Evolutionary conservation across 371 early-diverging fungal genomes (phyloP).

Genomic region (Mucor circinelloides): DNA sequence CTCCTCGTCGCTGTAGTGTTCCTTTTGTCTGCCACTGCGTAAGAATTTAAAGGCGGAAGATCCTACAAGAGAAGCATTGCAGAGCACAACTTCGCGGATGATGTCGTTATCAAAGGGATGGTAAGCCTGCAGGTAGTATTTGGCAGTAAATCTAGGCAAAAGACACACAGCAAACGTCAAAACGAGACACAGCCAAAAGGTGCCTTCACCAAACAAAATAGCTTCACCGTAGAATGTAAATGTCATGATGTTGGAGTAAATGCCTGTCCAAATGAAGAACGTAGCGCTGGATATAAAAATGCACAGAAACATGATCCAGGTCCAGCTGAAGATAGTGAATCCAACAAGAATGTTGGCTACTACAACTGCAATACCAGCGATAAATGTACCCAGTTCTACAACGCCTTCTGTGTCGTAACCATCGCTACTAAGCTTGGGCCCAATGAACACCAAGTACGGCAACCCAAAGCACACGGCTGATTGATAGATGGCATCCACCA

Average conservation of each 20-base stretch:
- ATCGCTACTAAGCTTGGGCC: constrained; percentile 49
- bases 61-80: constrained; percentile 4
- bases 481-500: constrained; percentile 89
- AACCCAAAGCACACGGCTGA: constrained; percentile 83
- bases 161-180: constrained; percentile 55
- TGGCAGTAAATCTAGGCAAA: constrained; percentile 54
- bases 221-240: constrained; percentile 53
- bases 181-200: constrained; percentile 57
- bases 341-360: constrained; percentile 85
- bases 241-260: constrained; percentile 50
- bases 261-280: constrained; percentile 56
- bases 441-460: constrained; percentile 56
- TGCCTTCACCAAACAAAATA: constrained; percentile 53
- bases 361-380: constrained; percentile 79
- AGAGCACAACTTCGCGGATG: constrained; percentile 56
- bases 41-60: background rate
- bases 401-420: constrained; percentile 71
- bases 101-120: constrained; percentile 69
- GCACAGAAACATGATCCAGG: constrained; percentile 69
- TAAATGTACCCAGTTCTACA: constrained; percentile 77
- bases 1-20: constrained; percentile 4
- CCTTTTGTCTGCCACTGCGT: background rate
- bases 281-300: constrained; percentile 60
- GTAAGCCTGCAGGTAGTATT: constrained; percentile 54
- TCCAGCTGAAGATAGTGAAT: constrained; percentile 82